phyloP scores from a whole-genome alignment of 2,329 filamentous ascomycete species.

The Ambrosiella xylebori region DNA sequence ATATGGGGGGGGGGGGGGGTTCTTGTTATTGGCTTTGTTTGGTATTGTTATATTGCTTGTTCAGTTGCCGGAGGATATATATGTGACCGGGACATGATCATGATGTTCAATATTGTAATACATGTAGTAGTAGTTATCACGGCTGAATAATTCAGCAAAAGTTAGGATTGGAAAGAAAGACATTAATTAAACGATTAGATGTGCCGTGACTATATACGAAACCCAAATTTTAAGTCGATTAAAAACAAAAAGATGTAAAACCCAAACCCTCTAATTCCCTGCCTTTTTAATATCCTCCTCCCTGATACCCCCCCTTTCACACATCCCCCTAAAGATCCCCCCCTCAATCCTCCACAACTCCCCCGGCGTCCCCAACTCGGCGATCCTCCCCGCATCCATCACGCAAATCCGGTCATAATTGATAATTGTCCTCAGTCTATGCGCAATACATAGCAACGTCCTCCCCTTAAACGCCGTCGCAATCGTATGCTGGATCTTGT shows the following conservation, averaged over 20 bases:
- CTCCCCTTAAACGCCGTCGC: slow-evolving; percentile 68
- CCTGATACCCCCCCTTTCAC: slow-evolving; percentile 65
- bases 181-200: no score
- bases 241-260: neutral
- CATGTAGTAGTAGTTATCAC: no score
- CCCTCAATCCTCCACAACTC: slow-evolving; percentile 49
- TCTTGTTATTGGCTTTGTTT: neutral
- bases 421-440: slow-evolving; percentile 80
- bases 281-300: slow-evolving; percentile 30
- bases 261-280: neutral
- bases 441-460: slow-evolving; percentile 83
- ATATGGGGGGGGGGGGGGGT: neutral
- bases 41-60: neutral
- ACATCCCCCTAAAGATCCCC: slow-evolving; percentile 80
- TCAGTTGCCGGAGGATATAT: no score
- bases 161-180: no score
- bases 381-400: slow-evolving; percentile 79
- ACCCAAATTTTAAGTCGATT: no score
- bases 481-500: slow-evolving; percentile 86
- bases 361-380: slow-evolving; percentile 65
- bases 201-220: no score
- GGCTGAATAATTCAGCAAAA: no score
- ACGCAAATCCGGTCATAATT: slow-evolving; percentile 92
- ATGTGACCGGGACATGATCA: no score
- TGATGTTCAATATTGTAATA: no score